phyloP scores from a whole-genome alignment of 2,329 filamentous ascomycete species.

The Phialophora macrospora region DNA sequence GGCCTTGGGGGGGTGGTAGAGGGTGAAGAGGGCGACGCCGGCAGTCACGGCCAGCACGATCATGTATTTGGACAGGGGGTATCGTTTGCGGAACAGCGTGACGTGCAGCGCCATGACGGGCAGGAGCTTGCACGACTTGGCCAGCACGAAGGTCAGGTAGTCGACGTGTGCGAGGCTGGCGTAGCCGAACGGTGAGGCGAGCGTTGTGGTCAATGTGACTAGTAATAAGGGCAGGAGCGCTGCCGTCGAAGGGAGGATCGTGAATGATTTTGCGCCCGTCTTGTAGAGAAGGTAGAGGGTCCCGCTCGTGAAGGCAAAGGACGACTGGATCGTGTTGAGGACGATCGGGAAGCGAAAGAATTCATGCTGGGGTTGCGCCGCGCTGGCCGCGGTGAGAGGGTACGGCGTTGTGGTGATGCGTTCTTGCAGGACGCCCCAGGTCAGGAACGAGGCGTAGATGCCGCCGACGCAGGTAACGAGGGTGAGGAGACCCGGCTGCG shows the following conservation, averaged over 20 bases:
- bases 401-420: constrained; percentile 94
- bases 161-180: constrained; percentile 91
- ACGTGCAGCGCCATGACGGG: constrained; percentile 98
- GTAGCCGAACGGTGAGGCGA: constrained; percentile 95
- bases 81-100: constrained; percentile 83
- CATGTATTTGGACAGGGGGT: constrained; percentile 94
- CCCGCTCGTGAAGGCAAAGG: constrained; percentile 82
- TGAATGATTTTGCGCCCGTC: constrained; percentile 56
- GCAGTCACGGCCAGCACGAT: constrained; percentile 89
- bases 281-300: constrained; percentile 76
- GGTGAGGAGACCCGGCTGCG: constrained; percentile 67
- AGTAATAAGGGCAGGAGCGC: constrained; percentile 81
- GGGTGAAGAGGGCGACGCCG: constrained; percentile 92
- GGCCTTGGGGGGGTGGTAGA: constrained; percentile 72
- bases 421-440: constrained; percentile 96
- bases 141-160: constrained; percentile 96
- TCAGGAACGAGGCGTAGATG: constrained; percentile 95
- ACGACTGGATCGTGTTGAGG: constrained; percentile 92
- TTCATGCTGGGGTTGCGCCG: constrained; percentile 56
- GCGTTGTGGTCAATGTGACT: constrained; percentile 83
- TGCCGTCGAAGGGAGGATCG: constrained; percentile 73
- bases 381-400: constrained; percentile 50
- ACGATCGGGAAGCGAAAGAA: constrained; percentile 93
- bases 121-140: constrained; percentile 97
- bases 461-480: constrained; percentile 86